Evolutionary conservation across 371 early-diverging fungal genomes (phyloP).

Genomic region (Actinomucor elegans): DNA sequence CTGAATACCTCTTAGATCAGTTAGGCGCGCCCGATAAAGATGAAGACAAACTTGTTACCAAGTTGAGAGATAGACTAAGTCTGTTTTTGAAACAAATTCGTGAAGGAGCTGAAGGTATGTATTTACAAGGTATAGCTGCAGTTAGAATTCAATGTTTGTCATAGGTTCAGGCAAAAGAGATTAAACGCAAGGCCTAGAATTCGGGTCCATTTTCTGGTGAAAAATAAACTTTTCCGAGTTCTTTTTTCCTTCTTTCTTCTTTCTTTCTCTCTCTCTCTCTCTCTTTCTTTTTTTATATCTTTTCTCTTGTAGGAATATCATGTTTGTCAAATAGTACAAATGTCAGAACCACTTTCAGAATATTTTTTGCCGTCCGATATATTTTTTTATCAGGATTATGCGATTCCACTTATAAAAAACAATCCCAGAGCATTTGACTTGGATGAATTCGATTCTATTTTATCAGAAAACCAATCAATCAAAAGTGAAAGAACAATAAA

Average conservation of each 20-base stretch:
- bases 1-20: conserved; percentile 52
- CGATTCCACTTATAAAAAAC: conserved; percentile 29
- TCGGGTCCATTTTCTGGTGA: conserved; percentile 5
- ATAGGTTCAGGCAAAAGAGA: conserved; percentile 24
- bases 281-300: conserved; percentile 1
- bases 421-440: conserved; percentile 31
- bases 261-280: background rate
- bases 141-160: too few relatives aligned
- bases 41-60: conserved; percentile 44
- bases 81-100: conserved; percentile 42
- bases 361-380: conserved; percentile 40
- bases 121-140: background rate
- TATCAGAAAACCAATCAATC: conserved; percentile 10
- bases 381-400: conserved; percentile 37
- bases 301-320: too few relatives aligned
- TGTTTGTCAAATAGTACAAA: background rate
- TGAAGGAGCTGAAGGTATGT: conserved; percentile 52
- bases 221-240: conserved; percentile 6
- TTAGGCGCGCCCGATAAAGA: conserved; percentile 46
- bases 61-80: conserved; percentile 45
- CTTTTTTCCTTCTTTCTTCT: background rate
- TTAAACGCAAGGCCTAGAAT: conserved; percentile 15
- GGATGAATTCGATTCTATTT: conserved; percentile 32
- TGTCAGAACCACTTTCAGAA: conserved; percentile 22
- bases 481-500: conserved; percentile 20